Evolutionary conservation across 768 basidiomycete species (phyloP), one percentile per base, ranked within the genome.

Genomic region (Butyriboletus loyo): DNA sequence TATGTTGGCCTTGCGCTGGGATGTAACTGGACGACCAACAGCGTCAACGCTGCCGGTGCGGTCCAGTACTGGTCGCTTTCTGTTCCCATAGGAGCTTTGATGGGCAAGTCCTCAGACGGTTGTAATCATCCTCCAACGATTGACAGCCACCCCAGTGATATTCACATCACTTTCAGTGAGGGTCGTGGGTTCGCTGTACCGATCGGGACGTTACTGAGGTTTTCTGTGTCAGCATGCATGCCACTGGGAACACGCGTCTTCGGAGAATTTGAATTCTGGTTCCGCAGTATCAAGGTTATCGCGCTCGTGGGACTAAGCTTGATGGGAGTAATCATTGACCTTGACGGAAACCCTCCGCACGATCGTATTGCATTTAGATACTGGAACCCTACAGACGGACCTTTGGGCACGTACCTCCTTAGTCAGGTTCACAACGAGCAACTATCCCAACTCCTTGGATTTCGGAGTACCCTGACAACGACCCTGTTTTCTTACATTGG

Each of bases 1-100:
- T 84, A 84, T 59, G 79, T 81, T 21, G 85, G 86, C 64, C 84
- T 85, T 46, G 83, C 84, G 21, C 75, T 85, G 40, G 84, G 82
- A 35, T 86, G n/a, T n/a, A n/a, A n/a, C n/a, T n/a, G n/a, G 30
- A 85, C 84, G 11, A 81, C 82, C 0, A 83, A 83, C 57, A 85
- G 86, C 57, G 76, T 84, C 60, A 84, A 84, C 63, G 83, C 82
- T 21, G 81, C 82, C 30, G 80, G 81, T 25, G 73, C 77, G 22
- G 72, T 81, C 19, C 72, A 75, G 56, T 80, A 77, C 53, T 81
- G 81, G 77, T 72, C 72, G 15, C 60, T 59, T 4, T 63, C 66
- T 11, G 71, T 79, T 56, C 75, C 81, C 67, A 67, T 78, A 62
- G 61, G 58, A 38, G 68, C 77, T 31, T 86, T 82, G 80, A 81